Base-by-base conservation (phyloP, 208 protist species). In the Perkinsela sp. region DNA sequence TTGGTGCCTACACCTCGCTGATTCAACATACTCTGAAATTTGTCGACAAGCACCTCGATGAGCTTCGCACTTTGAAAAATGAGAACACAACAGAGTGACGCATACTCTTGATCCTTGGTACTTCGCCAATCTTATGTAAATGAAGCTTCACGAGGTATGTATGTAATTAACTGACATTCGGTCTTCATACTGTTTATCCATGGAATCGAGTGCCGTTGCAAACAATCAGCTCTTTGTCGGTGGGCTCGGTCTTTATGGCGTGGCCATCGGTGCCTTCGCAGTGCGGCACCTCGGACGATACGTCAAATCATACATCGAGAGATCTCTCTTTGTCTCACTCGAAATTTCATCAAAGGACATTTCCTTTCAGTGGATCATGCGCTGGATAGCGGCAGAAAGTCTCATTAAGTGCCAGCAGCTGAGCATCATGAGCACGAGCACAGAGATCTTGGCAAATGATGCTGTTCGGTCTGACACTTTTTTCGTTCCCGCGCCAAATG, bases 211-310 rank as follows among this genome's bases (percentile, higher is more conserved):
- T 22, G 40, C 40, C 22, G 40, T 76, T 30, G 80, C 78, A 0
- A 40, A 75, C 71, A 92, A 92, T 67, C 86, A 83, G 6, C 89
- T 85, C 73, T 92, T 92, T 76, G 84, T 80, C 72, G 86, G 84
- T 15, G 86, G 86, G 67, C 80, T 83, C 6, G 86, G 86, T 28
- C 75, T 92, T 30, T 92, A 85, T 76, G 75, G 88, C 29, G 71
- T 92, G 30, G 87, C 80, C 1, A 78, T 88, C n/a, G 83, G 76
- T 13, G 81, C 78, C 13, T 78, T 76, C 32, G 67, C 85, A 16
- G 78, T 75, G 22, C 69, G 82, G 15, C 72, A 80, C 67, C 73
- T 74, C 1, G 78, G 75, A 30, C 29, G 70, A 1, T 73, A 77
- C 66, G 48, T 82, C 31, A 71, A 73, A 30, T 74, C 81, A 0